Evolutionary conservation across 1,284 basidiomycete species (phyloP), one percentile per base, ranked within the genome.

Genomic region (Cryptococcus wingfieldii): DNA sequence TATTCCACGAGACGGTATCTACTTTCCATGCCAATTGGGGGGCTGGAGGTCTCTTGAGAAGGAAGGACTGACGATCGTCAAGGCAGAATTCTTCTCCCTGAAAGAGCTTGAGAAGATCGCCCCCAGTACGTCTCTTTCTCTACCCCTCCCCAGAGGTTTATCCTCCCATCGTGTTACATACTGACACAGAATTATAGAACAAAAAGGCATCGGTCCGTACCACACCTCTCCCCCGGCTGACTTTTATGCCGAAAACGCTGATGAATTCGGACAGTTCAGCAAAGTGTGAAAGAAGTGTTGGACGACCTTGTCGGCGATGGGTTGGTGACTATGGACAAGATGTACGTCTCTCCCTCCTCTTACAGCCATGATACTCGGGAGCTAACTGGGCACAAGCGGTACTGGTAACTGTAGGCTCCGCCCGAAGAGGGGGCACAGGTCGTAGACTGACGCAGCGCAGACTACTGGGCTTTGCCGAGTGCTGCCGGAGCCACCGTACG

Each of bases 381-480:
- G 34, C 51, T 37, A 1, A 19, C 5, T 4, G 9, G n/a, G 23
- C 6, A 13, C 16, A 37, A 73, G 73, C 54, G 90, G 91, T 25
- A 88, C 89, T 6, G 90, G 89, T 3, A 93, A 93, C 69, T 94
- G 90, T 90, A 64, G 64, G 44, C 38, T n/a, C 16, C 13, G 42
- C 51, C 16, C 14, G 14, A 13, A 19, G 34, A 18, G n/a, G n/a
- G 43, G 6, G 7, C 16, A 19, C 9, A 53, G 41, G 41, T 51
- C 25, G 47, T 38, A 19, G 34, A n/a, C 31, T 57, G 43, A 56
- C 27, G 4, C 23, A 42, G 3, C 14, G 3, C 18, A 93, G 90
- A 92, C 77, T 93, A 88, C 72, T 94, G 90, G 90, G 88, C 88
- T 67, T 93, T 93, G 69, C 90, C 90, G 4, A 91, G 89, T 3